Base-by-base conservation (phyloP, 768 basidiomycete genomes). In the Hericium coralloides region DNA sequence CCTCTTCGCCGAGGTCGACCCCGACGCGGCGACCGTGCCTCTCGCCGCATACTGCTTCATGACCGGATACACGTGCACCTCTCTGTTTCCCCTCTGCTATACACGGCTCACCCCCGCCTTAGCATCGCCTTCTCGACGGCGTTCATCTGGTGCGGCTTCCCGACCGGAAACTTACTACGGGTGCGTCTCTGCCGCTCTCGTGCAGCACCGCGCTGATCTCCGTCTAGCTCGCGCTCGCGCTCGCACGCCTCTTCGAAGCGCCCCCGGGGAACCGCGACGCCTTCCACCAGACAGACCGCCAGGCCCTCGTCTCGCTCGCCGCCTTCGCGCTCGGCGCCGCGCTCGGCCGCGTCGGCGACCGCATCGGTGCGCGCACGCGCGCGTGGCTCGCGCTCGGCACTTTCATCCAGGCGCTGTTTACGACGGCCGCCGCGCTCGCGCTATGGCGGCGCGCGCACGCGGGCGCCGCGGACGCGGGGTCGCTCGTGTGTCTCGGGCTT, bases 121-220 rank as follows among this genome's bases (percentile, higher is more conserved):
- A 79, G 80, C 1, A 74, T 91, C 25, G 82, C 81, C 3, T 92
- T 92, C 73, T 82, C 87, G 48, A 85, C 90, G 1, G 74, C 89
- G 49, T 92, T 84, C 68, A 81, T 92, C 12, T 92, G 90, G 89
- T 87, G 85, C 68, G 89, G 85, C 14, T 92, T 91, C 70, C 89
- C 91, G 69, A 91, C 89, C 0, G 89, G 87, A 53, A 89, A 89
- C 66, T 81, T 81, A 61, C 76, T 81, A 9, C 84, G 87, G 74
- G 84, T 85, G 63, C 56, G 71, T 61, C 48, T 18, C 52, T 25
- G 12, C 39, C 17, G 49, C n/a, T n/a, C n/a, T n/a, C n/a, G n/a
- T n/a, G n/a, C n/a, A n/a, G n/a, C n/a, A n/a, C n/a, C 45, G 38
- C 48, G 5, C 47, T 51, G 15, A 48, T 38, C 26, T 49, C 17